Evolutionary conservation across 495 filamentous ascomycete genomes (phyloP).

Genomic region (Lepraria neglecta): DNA sequence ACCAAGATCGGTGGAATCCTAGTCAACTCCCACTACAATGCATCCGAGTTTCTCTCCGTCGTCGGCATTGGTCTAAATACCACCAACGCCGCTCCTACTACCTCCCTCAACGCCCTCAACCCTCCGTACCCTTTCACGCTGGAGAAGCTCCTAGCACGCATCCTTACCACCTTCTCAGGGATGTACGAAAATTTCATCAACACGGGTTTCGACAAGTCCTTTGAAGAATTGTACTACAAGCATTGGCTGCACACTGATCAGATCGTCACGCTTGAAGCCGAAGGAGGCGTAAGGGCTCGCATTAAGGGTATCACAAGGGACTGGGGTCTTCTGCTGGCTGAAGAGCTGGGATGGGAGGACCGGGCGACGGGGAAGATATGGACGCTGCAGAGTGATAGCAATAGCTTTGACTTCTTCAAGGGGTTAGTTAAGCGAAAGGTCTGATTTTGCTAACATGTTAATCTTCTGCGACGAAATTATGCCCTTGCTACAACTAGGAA

Average conservation of each 20-base stretch:
- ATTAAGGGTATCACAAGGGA: constrained; percentile 85
- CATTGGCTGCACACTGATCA: constrained; percentile 90
- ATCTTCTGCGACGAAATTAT: neutral
- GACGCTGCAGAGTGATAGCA: constrained; percentile 90
- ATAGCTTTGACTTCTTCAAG: constrained; percentile 97
- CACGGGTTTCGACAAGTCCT: constrained; percentile 60
- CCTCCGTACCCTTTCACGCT: constrained; percentile 54
- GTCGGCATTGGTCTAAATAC: constrained; percentile 87
- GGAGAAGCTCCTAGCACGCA: constrained; percentile 78
- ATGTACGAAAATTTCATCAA: constrained; percentile 68
- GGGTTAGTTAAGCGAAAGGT: constrained; percentile 80
- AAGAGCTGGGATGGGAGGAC: constrained; percentile 71
- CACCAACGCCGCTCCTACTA: constrained; percentile 80
- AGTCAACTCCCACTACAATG: constrained; percentile 77
- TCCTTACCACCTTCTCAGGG: constrained; percentile 71
- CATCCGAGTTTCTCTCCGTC: constrained; percentile 76
- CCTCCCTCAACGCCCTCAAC: constrained; percentile 70
- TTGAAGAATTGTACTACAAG: constrained; percentile 76
- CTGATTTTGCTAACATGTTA: constrained; percentile 27
- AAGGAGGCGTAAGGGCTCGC: constrained; percentile 69
- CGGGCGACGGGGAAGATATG: constrained; percentile 68
- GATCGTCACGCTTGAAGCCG: constrained; percentile 78
- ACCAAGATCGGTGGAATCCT: constrained; percentile 94
- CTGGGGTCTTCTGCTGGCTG: constrained; percentile 75
- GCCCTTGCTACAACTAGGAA: too few relatives aligned